A percentile compares a stretch with the other conserved stretches of the same genome.
phyloP scores from a whole-genome alignment of 1,284 basidiomycete genomes.

The Ustilago cynodontis region DNA sequence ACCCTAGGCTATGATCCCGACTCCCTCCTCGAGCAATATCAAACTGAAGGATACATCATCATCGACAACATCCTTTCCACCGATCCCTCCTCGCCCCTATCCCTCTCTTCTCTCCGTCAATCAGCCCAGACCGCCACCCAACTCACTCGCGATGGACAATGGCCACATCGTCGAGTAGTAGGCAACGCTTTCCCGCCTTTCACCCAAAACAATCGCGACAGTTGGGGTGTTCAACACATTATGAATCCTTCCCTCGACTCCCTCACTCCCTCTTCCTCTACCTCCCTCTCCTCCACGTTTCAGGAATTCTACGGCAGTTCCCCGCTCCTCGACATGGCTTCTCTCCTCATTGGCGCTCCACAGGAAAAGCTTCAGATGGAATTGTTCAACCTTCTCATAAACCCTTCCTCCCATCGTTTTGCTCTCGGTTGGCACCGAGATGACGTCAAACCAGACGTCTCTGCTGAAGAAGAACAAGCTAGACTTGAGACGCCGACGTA shows the following conservation, averaged over 20 bases:
- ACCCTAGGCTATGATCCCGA: slow-evolving; percentile 36
- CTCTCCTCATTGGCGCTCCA: slow-evolving; percentile 37
- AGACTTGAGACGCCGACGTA: slow-evolving; percentile 77
- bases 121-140: slow-evolving; percentile 71
- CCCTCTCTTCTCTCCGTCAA: slow-evolving; percentile 26
- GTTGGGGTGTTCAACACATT: slow-evolving; percentile 75
- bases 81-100: slow-evolving; percentile 17
- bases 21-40: slow-evolving; percentile 71
- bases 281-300: slow-evolving; percentile 21
- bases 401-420: slow-evolving; percentile 78
- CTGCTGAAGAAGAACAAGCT: slow-evolving; percentile 76
- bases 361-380: slow-evolving; percentile 72
- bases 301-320: slow-evolving; percentile 45
- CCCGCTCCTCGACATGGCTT: slow-evolving; percentile 52
- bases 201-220: slow-evolving; percentile 76
- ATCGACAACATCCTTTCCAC: slow-evolving; percentile 76
- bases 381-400: slow-evolving; percentile 83
- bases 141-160: slow-evolving; percentile 76
- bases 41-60: slow-evolving; percentile 79
- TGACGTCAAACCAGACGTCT: slow-evolving; percentile 78
- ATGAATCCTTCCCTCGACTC: slow-evolving; percentile 74
- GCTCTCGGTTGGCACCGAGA: slow-evolving; percentile 86
- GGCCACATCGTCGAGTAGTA: slow-evolving; percentile 78
- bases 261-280: slow-evolving; percentile 45
- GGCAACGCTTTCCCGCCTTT: slow-evolving; percentile 86